phyloP scores from a whole-genome alignment of 78 protist genomes.

The Diacronema lutheri region DNA sequence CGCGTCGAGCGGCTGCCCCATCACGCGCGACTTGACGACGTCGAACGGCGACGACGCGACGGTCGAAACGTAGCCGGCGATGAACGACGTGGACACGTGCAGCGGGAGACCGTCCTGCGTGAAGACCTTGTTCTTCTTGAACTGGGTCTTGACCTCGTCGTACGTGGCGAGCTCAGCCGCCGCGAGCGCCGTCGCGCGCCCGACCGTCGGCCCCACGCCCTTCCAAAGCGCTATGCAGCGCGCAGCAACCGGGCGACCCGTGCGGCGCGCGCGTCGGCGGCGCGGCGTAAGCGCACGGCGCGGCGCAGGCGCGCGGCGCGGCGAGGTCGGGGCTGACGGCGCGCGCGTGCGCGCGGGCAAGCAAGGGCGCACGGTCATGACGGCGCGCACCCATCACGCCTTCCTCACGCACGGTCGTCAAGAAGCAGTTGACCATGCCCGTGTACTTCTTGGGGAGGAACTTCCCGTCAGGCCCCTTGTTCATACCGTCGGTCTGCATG shows the following conservation, averaged over 20 bases:
- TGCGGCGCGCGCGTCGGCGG: no score
- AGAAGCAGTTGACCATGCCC: conserved; percentile 6
- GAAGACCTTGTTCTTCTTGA: background rate
- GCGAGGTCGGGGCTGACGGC: no score
- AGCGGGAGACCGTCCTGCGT: background rate
- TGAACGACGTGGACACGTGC: background rate
- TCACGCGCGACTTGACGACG: conserved; percentile 27
- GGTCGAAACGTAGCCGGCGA: conserved; percentile 20
- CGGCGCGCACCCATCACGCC: background rate
- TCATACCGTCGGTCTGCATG: conserved; percentile 8
- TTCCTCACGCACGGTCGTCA: background rate
- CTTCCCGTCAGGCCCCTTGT: background rate
- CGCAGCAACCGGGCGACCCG: no score
- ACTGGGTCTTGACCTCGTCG: conserved; percentile 2
- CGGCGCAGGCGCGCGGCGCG: no score
- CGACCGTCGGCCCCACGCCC: background rate
- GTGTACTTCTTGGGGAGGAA: background rate
- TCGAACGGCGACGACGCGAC: conserved; percentile 17
- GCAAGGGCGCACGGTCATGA: no score
- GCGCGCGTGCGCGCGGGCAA: no score
- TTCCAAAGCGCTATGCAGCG: background rate
- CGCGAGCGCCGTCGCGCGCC: conserved; percentile 19
- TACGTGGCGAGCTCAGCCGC: conserved; percentile 33
- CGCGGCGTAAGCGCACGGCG: no score
- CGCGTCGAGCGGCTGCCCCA: conserved; percentile 18